Evolutionary conservation across 1,284 basidiomycete genomes (phyloP).

Genomic region (Thecaphora frezii): DNA sequence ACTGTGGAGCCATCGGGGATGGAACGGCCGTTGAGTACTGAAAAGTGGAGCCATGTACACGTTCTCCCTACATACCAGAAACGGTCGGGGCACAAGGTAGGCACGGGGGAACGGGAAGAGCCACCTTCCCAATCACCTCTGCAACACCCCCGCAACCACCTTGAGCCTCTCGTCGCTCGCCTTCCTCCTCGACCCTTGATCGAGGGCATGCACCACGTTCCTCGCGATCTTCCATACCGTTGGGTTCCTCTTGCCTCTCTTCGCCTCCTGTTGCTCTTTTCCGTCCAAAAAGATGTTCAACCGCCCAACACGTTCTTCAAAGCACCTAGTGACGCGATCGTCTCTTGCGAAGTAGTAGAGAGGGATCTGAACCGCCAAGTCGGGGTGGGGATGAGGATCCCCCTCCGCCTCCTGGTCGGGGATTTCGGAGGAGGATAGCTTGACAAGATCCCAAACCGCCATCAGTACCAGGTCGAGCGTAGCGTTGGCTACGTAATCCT

Average conservation of each 20-base stretch:
- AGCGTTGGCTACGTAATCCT: conserved; percentile 54
- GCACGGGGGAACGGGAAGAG: no score
- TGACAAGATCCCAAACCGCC: conserved; percentile 45
- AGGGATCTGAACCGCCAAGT: conserved; percentile 11
- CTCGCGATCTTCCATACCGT: conserved; percentile 18
- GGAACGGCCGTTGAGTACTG: no score
- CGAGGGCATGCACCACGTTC: conserved; percentile 12
- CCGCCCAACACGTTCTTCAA: conserved; percentile 14
- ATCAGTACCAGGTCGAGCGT: conserved; percentile 50
- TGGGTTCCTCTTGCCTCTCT: not conserved
- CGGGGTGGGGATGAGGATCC: conserved; percentile 5
- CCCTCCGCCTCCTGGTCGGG: conserved; percentile 7
- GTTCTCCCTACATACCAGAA: no score
- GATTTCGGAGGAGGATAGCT: conserved; percentile 9
- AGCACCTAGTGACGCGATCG: conserved; percentile 35
- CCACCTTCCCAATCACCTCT: no score
- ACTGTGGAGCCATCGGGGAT: no score
- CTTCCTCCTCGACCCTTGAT: conserved; percentile 28
- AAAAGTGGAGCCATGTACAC: no score
- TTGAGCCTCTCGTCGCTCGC: conserved; percentile 21
- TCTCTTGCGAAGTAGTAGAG: conserved; percentile 50
- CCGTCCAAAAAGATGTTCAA: conserved; percentile 4
- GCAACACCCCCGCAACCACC: conserved; percentile 1
- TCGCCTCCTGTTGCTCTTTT: not conserved
- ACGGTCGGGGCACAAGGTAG: no score